Base-by-base conservation (phyloP, 2,329 filamentous ascomycete genomes). In the Lachnellula willkommii region DNA sequence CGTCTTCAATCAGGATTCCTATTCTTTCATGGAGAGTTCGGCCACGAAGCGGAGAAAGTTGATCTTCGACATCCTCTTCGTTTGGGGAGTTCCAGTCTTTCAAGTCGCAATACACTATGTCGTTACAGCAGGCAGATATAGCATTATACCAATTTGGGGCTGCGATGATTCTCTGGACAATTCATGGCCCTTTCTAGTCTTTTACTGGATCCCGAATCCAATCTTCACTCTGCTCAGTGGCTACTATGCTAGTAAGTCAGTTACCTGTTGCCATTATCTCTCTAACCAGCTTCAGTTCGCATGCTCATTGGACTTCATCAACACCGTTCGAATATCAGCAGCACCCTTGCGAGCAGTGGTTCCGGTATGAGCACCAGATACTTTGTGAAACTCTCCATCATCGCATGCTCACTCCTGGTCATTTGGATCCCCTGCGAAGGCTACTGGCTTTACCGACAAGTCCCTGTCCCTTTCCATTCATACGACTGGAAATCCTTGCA, bases 341-440 rank as follows among this genome's bases (percentile, higher is more conserved):
- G 73, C 17, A 77, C 88, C 40, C 72, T 88, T 9, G 71, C 73
- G 12, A 75, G 76, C 43, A 75, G 72, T 22, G 72, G 70, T 39
- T 76, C 75, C 54, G 78, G 77, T 50, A 76, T 80, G 39, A 84
- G 72, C 53, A 79, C 79, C 51, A 80, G 80, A 1, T 78, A 82
- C 56, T 88, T 88, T 72, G 61, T 84, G 52, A 79, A 85, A 40
- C 78, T 84, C 46, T 82, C 83, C 61, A 64, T 81, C 47, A 76
- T 88, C 66, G 76, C 83, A 35, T 51, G 80, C 7, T 64, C 76
- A 24, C 68, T 80, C 55, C 69, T 81, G 32, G 14, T 79, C 40
- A 64, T 78, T 40, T 78, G 80, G 59, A 68, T 85, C 1, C 83
- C 84, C 0, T 65, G 80, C 15, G 74, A 79, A 45, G 56, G 75